phyloP scores from a whole-genome alignment of 2,329 filamentous ascomycete genomes.

The Xylariomycetidae sp. region DNA sequence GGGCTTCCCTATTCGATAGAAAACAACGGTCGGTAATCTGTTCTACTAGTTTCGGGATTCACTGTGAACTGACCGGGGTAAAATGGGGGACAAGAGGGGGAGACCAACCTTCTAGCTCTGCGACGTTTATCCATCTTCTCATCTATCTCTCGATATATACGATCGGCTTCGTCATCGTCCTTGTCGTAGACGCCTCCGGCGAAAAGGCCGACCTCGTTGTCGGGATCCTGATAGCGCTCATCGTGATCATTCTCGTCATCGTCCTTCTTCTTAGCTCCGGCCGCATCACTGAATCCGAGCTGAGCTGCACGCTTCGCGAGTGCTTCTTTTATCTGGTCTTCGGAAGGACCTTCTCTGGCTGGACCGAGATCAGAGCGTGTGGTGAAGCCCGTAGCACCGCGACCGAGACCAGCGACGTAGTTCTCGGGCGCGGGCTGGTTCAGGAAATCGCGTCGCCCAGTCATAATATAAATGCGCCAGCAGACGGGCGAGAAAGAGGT shows the following conservation, averaged over 20 bases:
- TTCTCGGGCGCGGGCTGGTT: slow-evolving; percentile 81
- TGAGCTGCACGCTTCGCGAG: slow-evolving; percentile 89
- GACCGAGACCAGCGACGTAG: slow-evolving; percentile 92
- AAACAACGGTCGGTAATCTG: slow-evolving; percentile 70
- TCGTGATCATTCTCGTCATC: slow-evolving; percentile 72
- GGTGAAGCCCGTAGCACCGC: slow-evolving; percentile 96
- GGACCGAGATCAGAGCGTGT: slow-evolving; percentile 95
- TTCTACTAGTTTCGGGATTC: slow-evolving; percentile 57
- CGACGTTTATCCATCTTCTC: slow-evolving; percentile 93
- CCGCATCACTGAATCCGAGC: slow-evolving; percentile 62
- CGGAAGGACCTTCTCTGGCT: slow-evolving; percentile 88
- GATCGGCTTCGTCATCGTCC: slow-evolving; percentile 95
- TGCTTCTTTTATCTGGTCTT: slow-evolving; percentile 97
- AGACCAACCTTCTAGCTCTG: slow-evolving; percentile 78
- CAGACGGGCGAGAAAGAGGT: no score
- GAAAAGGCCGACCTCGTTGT: slow-evolving; percentile 94
- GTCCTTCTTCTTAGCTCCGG: slow-evolving; percentile 60
- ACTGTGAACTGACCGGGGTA: slow-evolving; percentile 61
- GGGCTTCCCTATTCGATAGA: slow-evolving; percentile 77
- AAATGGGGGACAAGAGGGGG: slow-evolving; percentile 19
- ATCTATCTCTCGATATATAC: slow-evolving; percentile 92
- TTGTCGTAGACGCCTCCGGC: slow-evolving; percentile 94
- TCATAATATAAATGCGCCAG: slow-evolving; percentile 31
- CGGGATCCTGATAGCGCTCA: slow-evolving; percentile 87
- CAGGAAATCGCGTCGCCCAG: slow-evolving; percentile 74